Conservation (phyloP, 768 basidiomycete genomes). For the Tricholoma sp. region DNA sequence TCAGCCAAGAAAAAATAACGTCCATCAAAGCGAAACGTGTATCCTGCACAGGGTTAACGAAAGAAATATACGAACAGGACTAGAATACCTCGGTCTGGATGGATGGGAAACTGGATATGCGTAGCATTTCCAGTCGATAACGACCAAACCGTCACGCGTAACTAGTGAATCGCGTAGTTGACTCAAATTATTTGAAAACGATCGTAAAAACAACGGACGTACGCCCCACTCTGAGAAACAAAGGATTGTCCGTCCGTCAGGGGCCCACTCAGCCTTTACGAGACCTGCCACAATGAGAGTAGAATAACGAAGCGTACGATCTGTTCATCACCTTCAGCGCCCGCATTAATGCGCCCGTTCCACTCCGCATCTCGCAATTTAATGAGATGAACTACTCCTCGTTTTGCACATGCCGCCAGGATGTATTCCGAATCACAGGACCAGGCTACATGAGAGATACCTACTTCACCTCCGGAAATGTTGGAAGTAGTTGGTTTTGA, state of each 20-base stretch:
- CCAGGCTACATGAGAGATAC: constrained; percentile 79
- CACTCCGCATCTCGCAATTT: constrained; percentile 77
- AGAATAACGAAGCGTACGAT: not conserved
- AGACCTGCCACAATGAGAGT: constrained; percentile 42
- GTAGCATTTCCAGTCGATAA: constrained; percentile 68
- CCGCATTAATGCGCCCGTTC: constrained; percentile 73
- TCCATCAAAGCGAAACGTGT: constrained; percentile 73
- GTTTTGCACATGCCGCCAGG: constrained; percentile 71
- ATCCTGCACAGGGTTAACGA: constrained; percentile 42
- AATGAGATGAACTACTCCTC: constrained; percentile 68
- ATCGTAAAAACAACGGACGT: constrained; percentile 31
- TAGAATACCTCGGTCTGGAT: constrained; percentile 66
- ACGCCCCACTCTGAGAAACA: constrained; percentile 96
- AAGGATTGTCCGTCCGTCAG: constrained; percentile 74
- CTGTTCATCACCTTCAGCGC: constrained; percentile 53
- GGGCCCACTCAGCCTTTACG: constrained; percentile 86
- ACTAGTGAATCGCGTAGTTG: constrained; percentile 35
- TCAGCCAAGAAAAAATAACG: constrained; percentile 85
- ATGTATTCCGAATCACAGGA: constrained; percentile 86
- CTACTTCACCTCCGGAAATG: constrained; percentile 24
- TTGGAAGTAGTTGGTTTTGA: constrained; percentile 24
- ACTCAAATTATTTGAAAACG: not conserved
- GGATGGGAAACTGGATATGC: constrained; percentile 81
- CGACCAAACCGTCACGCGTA: constrained; percentile 85
- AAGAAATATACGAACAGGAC: not conserved